phyloP scores from a whole-genome alignment of 208 protist species.

The Trypanosoma congolense region DNA sequence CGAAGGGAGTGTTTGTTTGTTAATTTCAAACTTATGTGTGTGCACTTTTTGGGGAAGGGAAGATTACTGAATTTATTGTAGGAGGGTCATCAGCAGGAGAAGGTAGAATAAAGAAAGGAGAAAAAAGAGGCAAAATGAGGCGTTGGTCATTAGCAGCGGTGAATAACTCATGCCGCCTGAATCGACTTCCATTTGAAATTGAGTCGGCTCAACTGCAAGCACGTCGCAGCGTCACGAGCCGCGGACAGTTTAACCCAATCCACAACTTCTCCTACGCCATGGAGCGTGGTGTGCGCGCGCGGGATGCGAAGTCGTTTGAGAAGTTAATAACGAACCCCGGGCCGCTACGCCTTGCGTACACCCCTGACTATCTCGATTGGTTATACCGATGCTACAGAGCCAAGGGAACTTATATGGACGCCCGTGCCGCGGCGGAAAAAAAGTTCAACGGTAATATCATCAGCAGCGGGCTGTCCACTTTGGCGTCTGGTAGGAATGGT shows the following conservation, averaged over 20 bases:
- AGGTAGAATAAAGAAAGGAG: too few relatives aligned
- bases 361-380: conserved; percentile 86
- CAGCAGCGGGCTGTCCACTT: conserved; percentile 6
- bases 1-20: too few relatives aligned
- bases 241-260: conserved; percentile 82
- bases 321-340: conserved; percentile 76
- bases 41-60: too few relatives aligned
- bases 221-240: conserved; percentile 46
- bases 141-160: neutral
- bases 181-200: neutral
- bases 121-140: too few relatives aligned
- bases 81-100: too few relatives aligned
- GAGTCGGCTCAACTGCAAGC: neutral
- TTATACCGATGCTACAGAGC: conserved; percentile 68
- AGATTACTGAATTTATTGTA: too few relatives aligned
- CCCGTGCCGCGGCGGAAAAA: conserved; percentile 46
- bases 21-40: too few relatives aligned
- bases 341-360: conserved; percentile 72
- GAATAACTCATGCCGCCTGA: neutral
- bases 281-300: conserved; percentile 23
- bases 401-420: conserved; percentile 49
- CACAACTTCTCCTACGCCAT: conserved; percentile 65
- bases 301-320: conserved; percentile 56
- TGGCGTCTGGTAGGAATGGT: neutral
- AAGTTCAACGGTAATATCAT: conserved; percentile 58